phyloP scores from a whole-genome alignment of 2,329 filamentous ascomycete species.

The Monosporascus sp. region DNA sequence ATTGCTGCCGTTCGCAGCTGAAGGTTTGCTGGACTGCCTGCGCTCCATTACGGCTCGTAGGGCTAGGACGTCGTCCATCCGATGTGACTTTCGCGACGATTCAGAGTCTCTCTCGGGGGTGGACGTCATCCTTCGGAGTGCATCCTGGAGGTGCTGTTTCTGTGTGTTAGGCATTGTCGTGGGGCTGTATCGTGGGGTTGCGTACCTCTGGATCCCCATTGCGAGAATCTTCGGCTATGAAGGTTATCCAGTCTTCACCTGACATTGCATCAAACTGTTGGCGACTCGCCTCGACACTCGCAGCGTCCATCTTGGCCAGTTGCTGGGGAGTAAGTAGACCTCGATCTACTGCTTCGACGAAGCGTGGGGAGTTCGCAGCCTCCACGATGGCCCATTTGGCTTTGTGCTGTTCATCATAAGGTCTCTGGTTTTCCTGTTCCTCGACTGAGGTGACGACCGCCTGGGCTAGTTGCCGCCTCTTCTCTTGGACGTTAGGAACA shows the following conservation, averaged over 20 bases:
- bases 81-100: constrained; percentile 14
- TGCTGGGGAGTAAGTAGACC: constrained; percentile 9
- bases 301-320: constrained; percentile 12
- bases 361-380: constrained; percentile 12
- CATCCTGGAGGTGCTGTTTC: constrained; percentile 15
- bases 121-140: constrained; percentile 11
- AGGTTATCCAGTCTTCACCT: constrained; percentile 10
- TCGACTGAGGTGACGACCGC: constrained; percentile 12
- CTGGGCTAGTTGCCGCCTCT: constrained; percentile 4
- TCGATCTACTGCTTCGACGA: constrained; percentile 17
- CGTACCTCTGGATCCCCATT: constrained; percentile 18
- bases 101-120: constrained; percentile 4
- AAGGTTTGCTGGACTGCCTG: constrained; percentile 14
- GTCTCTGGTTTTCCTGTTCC: constrained; percentile 1
- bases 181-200: constrained; percentile 3
- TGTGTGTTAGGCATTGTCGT: constrained; percentile 11
- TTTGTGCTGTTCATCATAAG: constrained; percentile 2
- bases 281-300: constrained; percentile 4
- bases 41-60: constrained; percentile 14
- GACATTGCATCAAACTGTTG: constrained; percentile 5
- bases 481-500: constrained; percentile 2
- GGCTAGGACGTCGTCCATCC: constrained; percentile 20
- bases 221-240: constrained; percentile 2
- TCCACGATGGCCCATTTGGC: constrained; percentile 14
- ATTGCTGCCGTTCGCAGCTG: constrained; percentile 8